These are phyloP conservation scores for Cenococcum geophilum DNA, from an alignment of 495 filamentous ascomycete genomes.

Conservation along the genomic window DNA sequence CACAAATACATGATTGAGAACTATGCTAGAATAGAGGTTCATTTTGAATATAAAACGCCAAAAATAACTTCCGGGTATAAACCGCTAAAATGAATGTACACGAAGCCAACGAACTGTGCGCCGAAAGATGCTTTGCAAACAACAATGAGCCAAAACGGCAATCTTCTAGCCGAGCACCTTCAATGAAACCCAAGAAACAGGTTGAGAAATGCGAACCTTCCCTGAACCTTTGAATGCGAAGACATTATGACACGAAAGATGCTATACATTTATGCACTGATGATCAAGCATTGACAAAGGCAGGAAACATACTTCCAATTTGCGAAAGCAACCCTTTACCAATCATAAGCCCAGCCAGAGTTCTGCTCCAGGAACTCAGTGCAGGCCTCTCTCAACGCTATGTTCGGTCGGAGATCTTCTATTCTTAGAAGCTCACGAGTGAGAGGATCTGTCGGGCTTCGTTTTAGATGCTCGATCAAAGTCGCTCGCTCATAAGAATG, in stretches of 20 bases:
- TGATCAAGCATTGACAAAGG: not conserved
- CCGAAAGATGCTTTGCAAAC: no score
- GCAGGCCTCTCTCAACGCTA: slow-evolving; percentile 76
- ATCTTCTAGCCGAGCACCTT: no score
- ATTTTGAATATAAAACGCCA: no score
- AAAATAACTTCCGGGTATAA: no score
- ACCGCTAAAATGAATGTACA: no score
- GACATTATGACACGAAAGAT: not conserved
- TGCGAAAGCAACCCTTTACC: slow-evolving; percentile 44
- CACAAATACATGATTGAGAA: no score
- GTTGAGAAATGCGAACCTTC: no score
- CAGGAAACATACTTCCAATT: not conserved
- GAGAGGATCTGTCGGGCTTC: slow-evolving; percentile 70
- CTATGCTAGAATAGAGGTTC: no score
- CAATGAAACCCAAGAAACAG: no score
- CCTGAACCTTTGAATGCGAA: no score
- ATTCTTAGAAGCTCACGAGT: slow-evolving; percentile 67
- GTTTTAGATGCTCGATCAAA: slow-evolving; percentile 78
- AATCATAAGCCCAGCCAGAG: slow-evolving; percentile 85
- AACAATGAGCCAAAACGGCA: no score
- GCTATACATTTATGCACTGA: not conserved
- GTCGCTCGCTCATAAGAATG: slow-evolving; percentile 83
- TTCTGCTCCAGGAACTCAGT: slow-evolving; percentile 78
- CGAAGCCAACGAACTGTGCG: no score
- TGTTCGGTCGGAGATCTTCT: slow-evolving; percentile 74